Evolutionary conservation across 2,329 filamentous ascomycete species (phyloP), one percentile per base, ranked within the genome.

Genomic region (Fonsecaea nubica): DNA sequence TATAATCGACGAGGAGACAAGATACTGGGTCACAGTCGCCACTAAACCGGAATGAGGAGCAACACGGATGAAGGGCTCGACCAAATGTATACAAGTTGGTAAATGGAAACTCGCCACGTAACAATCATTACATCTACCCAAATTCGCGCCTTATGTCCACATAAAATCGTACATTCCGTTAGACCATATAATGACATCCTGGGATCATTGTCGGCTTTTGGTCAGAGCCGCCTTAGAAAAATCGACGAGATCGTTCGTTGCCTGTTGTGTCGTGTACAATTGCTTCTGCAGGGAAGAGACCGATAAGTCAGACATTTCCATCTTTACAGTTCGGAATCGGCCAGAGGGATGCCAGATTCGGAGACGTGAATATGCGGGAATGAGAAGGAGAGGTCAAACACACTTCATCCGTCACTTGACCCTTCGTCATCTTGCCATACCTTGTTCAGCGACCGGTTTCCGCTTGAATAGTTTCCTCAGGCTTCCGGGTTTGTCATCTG

Each of bases 401-500:
- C 56, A 62, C 64, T 48, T 58, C 32, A 57, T 7, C 10, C 42
- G 18, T 21, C 45, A 40, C 45, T 42, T 56, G 35, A 12, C 9
- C 33, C 56, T 58, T 36, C 35, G 36, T 62, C 38, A 66, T 55
- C 66, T 65, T 45, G 55, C 57, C 68, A 59, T 68, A 70, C 64
- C 65, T 65, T 62, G 64, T 58, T 64, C 64, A 6, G 61, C 58
- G 60, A 71, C 69, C 42, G 69, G 69, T 60, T 71, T 71, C 38
- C 69, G 54, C 63, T 71, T 71, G 65, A 71, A 71, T 9, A 71
- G 55, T 56, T 70, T 70, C 12, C 60, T 42, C 18, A 69, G 13
- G 6, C 58, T 58, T n/a, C 56, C 58, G 2, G 62, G 42, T 38
- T 66, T 64, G 15, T 63, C 60, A 32, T 45, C 58, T 13, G 13